Base-by-base conservation (phyloP, 1,284 basidiomycete species). In the Neolentinus lepideus region DNA sequence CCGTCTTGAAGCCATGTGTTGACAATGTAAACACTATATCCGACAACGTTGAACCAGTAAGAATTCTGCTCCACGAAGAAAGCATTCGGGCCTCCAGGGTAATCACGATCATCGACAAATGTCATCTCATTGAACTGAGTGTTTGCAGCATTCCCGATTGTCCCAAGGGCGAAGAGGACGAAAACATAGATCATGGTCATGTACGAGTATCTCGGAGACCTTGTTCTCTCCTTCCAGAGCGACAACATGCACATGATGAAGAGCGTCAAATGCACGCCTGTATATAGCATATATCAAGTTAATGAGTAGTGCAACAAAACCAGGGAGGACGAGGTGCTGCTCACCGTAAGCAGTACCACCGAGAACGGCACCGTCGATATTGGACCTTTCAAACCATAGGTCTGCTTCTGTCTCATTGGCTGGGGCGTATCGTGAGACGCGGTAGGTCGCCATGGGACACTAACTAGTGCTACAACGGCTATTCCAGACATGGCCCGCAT, bases 71-170 rank as follows among this genome's bases (percentile, higher is more conserved):
- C 53, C 6, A 53, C 14, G 10, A 56, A 57, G 46, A 58, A 67
- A 0, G 54, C 59, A 38, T 60, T 61, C 3, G 64, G 66, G 19
- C 66, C 66, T 8, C 66, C 66, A 53, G 65, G 65, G 51, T 58
- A 64, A 33, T 65, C 60, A 6, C 66, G 59, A 54, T 63, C 53
- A 54, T 66, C 63, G 36, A 67, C 61, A 47, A 60, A 67, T 4
- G 61, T 62, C 54, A 62, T 48, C 52, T 67, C 58, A 31, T 58
- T 57, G 46, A 65, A 60, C 36, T 59, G 59, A 54, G 58, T 58
- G 43, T 66, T 62, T 3, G 54, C 54, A 3, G 54, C 64, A 35
- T 62, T 57, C 3, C 60, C 61, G 24, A 65, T 43, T 4, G 63
- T 62, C 3, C 62, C 65, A 26, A 63, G 54, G n/a, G 61, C 50